These are phyloP conservation scores for Penicillium sp. DNA, from an alignment of 2,329 filamentous ascomycete genomes.

Conservation along the genomic window DNA sequence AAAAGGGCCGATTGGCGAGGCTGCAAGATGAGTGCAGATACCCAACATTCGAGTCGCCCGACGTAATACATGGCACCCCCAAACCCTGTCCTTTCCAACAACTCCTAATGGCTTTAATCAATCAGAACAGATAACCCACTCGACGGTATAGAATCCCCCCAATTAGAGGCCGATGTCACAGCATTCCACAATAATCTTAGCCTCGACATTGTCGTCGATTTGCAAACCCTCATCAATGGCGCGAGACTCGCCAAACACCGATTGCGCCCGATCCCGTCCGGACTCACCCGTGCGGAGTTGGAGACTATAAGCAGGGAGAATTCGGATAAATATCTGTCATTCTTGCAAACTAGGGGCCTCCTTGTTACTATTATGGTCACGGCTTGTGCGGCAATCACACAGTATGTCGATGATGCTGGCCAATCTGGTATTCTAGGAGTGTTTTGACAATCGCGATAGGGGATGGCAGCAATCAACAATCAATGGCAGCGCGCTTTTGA, in stretches of 20 bases:
- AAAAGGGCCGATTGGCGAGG: not conserved
- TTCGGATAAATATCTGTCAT: not conserved
- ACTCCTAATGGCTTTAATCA: not conserved
- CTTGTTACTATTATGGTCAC: constrained; percentile 22
- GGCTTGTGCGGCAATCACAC: constrained; percentile 27
- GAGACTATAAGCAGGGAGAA: not conserved
- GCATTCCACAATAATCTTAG: not conserved
- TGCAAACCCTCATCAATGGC: not conserved
- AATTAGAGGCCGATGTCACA: not conserved
- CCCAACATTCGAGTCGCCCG: not conserved
- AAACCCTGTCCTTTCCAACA: not conserved
- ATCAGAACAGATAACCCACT: not conserved
- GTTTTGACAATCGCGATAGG: constrained; percentile 1
- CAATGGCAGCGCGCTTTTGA: constrained; percentile 15
- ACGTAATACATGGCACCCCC: not conserved
- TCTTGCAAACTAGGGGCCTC: not conserved
- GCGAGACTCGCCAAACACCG: not conserved
- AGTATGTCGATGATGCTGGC: constrained; percentile 15
- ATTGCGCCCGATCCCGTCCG: not conserved
- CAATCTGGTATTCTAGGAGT: not conserved
- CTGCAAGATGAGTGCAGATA: not conserved
- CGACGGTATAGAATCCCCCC: not conserved
- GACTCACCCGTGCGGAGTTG: not conserved
- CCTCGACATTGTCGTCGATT: not conserved
- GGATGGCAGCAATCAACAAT: constrained; percentile 30